These are phyloP conservation scores for Chrysanthemum seticuspe DNA, from an alignment of 129 eudicot species.

Conservation along the genomic window DNA sequence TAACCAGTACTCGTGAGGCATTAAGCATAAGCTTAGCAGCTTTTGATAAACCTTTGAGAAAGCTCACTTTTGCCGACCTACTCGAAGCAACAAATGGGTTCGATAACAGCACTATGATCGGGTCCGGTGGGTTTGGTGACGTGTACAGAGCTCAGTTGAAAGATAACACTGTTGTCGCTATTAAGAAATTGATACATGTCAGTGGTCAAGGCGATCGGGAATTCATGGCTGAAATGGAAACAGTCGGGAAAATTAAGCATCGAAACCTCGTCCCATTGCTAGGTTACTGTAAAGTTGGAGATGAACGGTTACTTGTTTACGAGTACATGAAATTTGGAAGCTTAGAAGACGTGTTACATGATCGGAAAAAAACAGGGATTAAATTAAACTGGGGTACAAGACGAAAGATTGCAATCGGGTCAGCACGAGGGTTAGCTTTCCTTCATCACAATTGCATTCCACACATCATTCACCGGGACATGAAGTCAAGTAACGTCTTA, in stretches of 20 bases:
- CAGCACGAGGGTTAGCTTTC: conserved; percentile 90
- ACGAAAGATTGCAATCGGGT: conserved; percentile 83
- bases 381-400: conserved; percentile 76
- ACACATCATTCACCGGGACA: conserved; percentile 90
- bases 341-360: conserved; percentile 83
- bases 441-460: conserved; percentile 93
- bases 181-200: conserved; percentile 87
- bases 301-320: conserved; percentile 80
- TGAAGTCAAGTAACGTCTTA: conserved; percentile 93
- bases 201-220: conserved; percentile 98
- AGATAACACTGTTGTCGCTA: conserved; percentile 81
- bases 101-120: conserved; percentile 64
- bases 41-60: conserved; percentile 79
- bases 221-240: conserved; percentile 98
- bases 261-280: conserved; percentile 88
- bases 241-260: conserved; percentile 91
- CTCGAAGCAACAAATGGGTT: conserved; percentile 94
- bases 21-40: conserved; percentile 78
- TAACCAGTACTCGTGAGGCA: conserved; percentile 78
- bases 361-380: conserved; percentile 57
- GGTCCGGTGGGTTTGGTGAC: conserved; percentile 96
- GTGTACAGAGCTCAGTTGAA: conserved; percentile 87
- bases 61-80: conserved; percentile 92
- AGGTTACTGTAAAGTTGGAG: conserved; percentile 95
- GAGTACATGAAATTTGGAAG: conserved; percentile 97